Percentiles rank a stretch among this genome's conserved stretches.
Conservation (phyloP, 352 stramenopile genomes). For the Phytophthora brassicae region DNA sequence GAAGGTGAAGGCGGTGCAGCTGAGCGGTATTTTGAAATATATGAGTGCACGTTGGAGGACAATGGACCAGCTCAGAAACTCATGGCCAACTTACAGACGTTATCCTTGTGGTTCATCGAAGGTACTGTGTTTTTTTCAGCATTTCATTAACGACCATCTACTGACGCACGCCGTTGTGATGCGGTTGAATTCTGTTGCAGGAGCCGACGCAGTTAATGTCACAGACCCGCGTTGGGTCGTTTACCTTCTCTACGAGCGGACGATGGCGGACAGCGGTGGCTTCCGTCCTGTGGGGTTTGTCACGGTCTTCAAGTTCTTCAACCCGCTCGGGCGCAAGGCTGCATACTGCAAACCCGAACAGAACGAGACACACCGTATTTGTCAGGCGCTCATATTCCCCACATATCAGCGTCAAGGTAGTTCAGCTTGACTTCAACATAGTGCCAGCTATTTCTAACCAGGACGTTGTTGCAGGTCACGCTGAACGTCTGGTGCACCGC, state of each 20-base stretch:
- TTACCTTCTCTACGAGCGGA: conserved; percentile 76
- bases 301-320: conserved; percentile 85
- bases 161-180: background rate
- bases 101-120: conserved; percentile 87
- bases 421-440: background rate
- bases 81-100: conserved; percentile 67
- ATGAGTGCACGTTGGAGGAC: conserved; percentile 59
- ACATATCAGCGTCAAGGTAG: conserved; percentile 77
- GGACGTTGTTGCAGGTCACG: conserved; percentile 48
- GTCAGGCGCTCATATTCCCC: conserved; percentile 79
- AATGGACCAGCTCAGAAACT: conserved; percentile 58
- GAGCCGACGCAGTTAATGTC: conserved; percentile 74
- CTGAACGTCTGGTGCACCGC: conserved; percentile 69
- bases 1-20: background rate
- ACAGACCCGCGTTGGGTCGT: conserved; percentile 73
- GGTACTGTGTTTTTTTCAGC: conserved; percentile 28
- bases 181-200: conserved; percentile 20
- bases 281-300: conserved; percentile 67
- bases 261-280: background rate
- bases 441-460: background rate
- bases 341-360: conserved; percentile 34
- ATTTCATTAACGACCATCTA: background rate
- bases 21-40: conserved; percentile 62
- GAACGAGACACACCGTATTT: conserved; percentile 82
- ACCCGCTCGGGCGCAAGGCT: conserved; percentile 64